Conservation (phyloP, 225 moss, liverwort and hornwort genomes). For the Bryoerythrophyllum caledonicum region DNA sequence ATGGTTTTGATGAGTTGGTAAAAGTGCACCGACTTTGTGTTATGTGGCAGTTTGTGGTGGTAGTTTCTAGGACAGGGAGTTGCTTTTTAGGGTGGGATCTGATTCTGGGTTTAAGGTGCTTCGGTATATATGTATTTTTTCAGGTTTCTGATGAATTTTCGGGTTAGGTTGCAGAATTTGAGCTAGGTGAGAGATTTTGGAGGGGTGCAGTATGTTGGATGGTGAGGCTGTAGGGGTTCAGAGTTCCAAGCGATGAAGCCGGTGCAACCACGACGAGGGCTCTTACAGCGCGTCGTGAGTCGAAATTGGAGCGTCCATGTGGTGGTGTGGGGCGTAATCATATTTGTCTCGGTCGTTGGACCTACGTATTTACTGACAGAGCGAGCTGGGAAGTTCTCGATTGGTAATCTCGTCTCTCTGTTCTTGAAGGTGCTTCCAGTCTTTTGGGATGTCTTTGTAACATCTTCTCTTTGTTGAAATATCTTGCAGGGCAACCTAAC, state of each 20-base stretch:
- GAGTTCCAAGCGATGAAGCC: slow-evolving; percentile 31
- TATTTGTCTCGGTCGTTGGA: slow-evolving; percentile 41
- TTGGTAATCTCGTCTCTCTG: slow-evolving; percentile 12
- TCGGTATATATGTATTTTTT: no score
- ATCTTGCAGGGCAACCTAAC: slow-evolving; percentile 35
- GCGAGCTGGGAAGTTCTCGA: slow-evolving; percentile 37
- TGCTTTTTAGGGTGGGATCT: slow-evolving; percentile 15
- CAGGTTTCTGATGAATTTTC: neutral
- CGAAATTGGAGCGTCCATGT: slow-evolving; percentile 33
- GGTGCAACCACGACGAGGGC: slow-evolving; percentile 32
- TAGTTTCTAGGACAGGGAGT: neutral
- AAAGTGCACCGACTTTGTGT: neutral
- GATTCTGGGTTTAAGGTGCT: slow-evolving; percentile 1
- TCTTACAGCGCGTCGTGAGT: slow-evolving; percentile 18
- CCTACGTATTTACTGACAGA: slow-evolving; percentile 31
- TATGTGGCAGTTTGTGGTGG: neutral
- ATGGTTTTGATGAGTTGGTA: neutral
- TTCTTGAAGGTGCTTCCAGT: neutral
- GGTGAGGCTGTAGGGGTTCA: neutral
- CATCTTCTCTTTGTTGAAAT: neutral
- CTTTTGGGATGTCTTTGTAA: neutral
- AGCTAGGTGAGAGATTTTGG: slow-evolving; percentile 13
- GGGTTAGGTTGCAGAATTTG: slow-evolving; percentile 15
- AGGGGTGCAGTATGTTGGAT: slow-evolving; percentile 24
- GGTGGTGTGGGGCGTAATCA: slow-evolving; percentile 29